A percentile compares a stretch with the other conserved stretches of the same genome.
These are phyloP conservation scores for Acanthamoeba castellanii DNA, from an alignment of 208 protist species.

Conservation along the genomic window DNA sequence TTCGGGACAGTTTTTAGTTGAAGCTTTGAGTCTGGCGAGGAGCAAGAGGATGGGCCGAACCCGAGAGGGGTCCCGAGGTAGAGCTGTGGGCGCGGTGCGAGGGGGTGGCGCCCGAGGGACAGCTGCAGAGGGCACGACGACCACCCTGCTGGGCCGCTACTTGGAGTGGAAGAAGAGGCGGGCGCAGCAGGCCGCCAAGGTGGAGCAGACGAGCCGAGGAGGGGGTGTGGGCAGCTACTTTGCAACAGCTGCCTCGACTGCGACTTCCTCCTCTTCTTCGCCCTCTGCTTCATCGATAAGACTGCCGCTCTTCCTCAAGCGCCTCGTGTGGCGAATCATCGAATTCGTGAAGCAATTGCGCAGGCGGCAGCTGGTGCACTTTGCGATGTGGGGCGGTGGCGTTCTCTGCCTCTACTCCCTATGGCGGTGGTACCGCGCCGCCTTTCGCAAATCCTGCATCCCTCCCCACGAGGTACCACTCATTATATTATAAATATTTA, in stretches of 20 bases:
- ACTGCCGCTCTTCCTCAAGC: background rate
- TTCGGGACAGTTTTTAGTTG: background rate
- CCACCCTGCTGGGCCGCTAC: slow-evolving; percentile 3
- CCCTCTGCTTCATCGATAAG: too few relatives aligned
- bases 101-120: background rate
- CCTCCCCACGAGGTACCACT: background rate
- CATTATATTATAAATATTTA: background rate
- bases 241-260: background rate
- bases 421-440: background rate
- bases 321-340: background rate
- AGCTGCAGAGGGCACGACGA: background rate
- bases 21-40: background rate
- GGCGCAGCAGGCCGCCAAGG: background rate
- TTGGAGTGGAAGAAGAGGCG: background rate
- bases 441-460: background rate
- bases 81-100: background rate
- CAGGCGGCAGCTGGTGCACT: background rate
- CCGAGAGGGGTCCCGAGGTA: background rate
- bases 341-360: background rate
- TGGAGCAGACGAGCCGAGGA: background rate
- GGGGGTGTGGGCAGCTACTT: background rate
- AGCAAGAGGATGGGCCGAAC: background rate
- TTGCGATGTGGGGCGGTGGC: background rate
- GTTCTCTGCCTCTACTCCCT: background rate
- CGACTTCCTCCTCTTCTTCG: background rate